Evolutionary conservation across 2,329 filamentous ascomycete species (phyloP).

Genomic region (Helminthosporium solani): DNA sequence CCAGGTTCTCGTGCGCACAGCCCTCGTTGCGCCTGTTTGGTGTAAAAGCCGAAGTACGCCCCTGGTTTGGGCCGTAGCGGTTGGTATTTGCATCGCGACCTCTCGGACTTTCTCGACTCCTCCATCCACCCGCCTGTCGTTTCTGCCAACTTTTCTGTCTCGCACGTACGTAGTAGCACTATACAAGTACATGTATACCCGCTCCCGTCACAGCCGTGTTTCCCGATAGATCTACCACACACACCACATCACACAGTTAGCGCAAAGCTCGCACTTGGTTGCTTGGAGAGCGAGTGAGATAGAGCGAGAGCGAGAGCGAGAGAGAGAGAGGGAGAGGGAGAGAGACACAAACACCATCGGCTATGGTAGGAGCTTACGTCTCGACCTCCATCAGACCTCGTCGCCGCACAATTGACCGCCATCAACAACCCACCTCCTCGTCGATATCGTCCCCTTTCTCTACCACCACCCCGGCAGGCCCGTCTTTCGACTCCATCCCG

Average conservation of each 20-base stretch:
- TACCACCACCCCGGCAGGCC: slow-evolving; percentile 19
- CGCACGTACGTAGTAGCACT: too few relatives aligned
- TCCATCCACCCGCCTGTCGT: background rate
- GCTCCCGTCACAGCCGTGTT: background rate
- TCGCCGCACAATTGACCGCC: slow-evolving; percentile 16
- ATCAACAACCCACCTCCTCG: slow-evolving; percentile 9
- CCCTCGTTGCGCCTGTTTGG: background rate
- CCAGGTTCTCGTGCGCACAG: background rate
- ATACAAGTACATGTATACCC: background rate
- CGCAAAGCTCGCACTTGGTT: background rate
- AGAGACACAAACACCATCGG: background rate
- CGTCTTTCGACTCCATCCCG: slow-evolving; percentile 19
- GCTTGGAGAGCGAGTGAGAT: too few relatives aligned
- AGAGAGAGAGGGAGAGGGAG: too few relatives aligned
- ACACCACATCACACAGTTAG: background rate
- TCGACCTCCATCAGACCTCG: slow-evolving; percentile 4
- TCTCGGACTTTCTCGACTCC: background rate
- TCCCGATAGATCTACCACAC: background rate
- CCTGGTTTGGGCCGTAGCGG: too few relatives aligned
- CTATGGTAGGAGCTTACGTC: slow-evolving; percentile 4
- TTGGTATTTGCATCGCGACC: background rate
- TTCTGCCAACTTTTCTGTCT: background rate
- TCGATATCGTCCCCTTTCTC: slow-evolving; percentile 17
- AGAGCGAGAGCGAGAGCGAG: too few relatives aligned
- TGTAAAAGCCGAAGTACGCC: background rate